Evolutionary conservation across 129 eudicot genomes (phyloP), one percentile per base, ranked within the genome.

Genomic region (Solidago caesia): DNA sequence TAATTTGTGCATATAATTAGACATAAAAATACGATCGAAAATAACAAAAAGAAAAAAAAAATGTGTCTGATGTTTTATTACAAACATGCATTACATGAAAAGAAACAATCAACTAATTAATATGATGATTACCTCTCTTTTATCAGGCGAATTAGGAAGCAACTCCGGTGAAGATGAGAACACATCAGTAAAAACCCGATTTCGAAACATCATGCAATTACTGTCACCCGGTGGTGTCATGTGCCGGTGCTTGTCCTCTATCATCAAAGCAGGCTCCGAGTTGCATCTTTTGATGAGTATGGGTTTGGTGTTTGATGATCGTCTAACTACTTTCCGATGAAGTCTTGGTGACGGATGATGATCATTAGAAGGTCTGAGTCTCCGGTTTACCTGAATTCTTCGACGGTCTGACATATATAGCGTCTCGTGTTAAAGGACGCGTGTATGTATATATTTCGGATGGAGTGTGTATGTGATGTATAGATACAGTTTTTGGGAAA

Each of bases 251-350:
- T 73, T 82, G 9, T 62, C 81, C 0, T 52, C 80, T 44, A 51
- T 67, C 75, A 56, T 59, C 12, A 92, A 64, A 45, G 56, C 25
- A 69, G 96, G 94, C 81, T 87, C 97, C 51, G 96, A 92, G 59
- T 80, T 83, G 77, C 87, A 77, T 72, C 89, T 71, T 74, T 76
- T 71, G 21, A 87, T 74, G 51, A 80, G 52, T 11, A 67, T 76
- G 8, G 70, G 67, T 16, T 72, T 82, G 12, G 33, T 77, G 76
- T 69, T 71, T 15, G 75, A 67, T 16, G 77, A 71, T 70, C 80
- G 75, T 1, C 47, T 44, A 5, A 51, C 74, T n/a, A 6, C 72
- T 53, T 78, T 56, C 5, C 79, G 68, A 44, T 56, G 75, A 64
- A 15, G 44, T 79, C 75, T 67, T 6, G 16, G 77, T 25, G 84